Conservation (phyloP, 2,329 filamentous ascomycete species). For the Kalaharituber pfeilii region DNA sequence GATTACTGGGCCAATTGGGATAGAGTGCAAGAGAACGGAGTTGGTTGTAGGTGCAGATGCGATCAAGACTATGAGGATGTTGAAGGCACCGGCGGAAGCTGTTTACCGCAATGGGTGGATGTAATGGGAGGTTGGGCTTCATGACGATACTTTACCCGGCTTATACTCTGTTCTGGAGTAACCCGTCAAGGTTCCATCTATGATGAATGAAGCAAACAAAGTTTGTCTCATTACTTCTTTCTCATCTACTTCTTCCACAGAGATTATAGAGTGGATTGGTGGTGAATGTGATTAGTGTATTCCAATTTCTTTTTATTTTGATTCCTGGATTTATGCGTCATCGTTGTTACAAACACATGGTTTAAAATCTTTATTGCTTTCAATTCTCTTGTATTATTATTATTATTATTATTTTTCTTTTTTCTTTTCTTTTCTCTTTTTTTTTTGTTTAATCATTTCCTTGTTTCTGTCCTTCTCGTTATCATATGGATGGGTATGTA, state of each 20-base stretch:
- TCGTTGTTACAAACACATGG: too few relatives aligned
- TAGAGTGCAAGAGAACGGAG: slow-evolving; percentile 78
- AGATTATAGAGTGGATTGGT: background rate
- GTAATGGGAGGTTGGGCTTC: slow-evolving; percentile 82
- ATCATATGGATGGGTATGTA: too few relatives aligned
- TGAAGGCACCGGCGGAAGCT: slow-evolving; percentile 92
- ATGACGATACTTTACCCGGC: too few relatives aligned
- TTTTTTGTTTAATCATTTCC: background rate
- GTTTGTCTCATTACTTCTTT: background rate
- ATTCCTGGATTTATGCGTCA: background rate
- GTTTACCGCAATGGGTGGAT: slow-evolving; percentile 89
- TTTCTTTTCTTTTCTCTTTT: background rate
- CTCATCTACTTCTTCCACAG: too few relatives aligned
- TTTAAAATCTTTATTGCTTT: too few relatives aligned
- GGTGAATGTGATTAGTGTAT: background rate
- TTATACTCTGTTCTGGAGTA: too few relatives aligned
- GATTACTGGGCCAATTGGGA: slow-evolving; percentile 90
- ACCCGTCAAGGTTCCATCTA: too few relatives aligned
- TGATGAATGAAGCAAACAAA: background rate
- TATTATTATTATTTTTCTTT: background rate
- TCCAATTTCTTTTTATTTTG: background rate
- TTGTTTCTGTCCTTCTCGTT: too few relatives aligned
- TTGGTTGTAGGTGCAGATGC: slow-evolving; percentile 89
- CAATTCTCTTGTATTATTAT: background rate
- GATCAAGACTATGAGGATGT: slow-evolving; percentile 96